Conservation (phyloP, 2,329 filamentous ascomycete species). For the Pyrenophora teres region DNA sequence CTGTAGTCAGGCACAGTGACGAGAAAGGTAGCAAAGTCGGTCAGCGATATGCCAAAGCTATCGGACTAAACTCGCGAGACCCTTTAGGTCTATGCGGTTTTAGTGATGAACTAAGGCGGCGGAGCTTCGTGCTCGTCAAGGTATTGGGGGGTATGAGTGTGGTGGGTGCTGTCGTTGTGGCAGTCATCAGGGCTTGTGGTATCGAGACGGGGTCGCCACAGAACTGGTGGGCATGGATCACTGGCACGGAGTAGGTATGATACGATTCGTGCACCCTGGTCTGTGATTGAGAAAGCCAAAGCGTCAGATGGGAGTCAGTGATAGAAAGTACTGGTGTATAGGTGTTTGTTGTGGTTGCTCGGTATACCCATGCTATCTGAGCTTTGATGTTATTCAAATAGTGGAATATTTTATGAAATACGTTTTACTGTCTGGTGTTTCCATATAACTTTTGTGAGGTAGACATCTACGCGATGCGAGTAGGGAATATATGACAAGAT, state of each 20-base stretch:
- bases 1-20: conserved; percentile 35
- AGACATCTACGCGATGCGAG: too few species aligned
- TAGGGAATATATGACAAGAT: too few species aligned
- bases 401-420: too few species aligned
- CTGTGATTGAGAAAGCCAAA: background rate
- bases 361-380: too few species aligned
- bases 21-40: conserved; percentile 31
- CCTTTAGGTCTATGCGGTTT: conserved; percentile 78
- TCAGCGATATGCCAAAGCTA: conserved; percentile 27
- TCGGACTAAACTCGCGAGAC: conserved; percentile 64
- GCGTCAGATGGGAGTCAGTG: background rate
- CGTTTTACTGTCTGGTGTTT: too few species aligned
- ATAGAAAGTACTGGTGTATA: too few species aligned
- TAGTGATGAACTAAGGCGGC: conserved; percentile 66
- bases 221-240: conserved; percentile 37
- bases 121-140: conserved; percentile 71
- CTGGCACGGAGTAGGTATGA: background rate
- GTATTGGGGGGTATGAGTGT: conserved; percentile 75
- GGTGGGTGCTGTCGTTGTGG: conserved; percentile 70
- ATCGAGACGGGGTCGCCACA: conserved; percentile 36
- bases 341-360: too few species aligned
- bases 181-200: conserved; percentile 46
- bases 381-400: too few species aligned
- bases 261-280: background rate
- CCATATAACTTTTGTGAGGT: too few species aligned